Evolutionary conservation across 441 rosid genomes (phyloP), one percentile per base, ranked within the genome.

Genomic region (Populus hybrid): DNA sequence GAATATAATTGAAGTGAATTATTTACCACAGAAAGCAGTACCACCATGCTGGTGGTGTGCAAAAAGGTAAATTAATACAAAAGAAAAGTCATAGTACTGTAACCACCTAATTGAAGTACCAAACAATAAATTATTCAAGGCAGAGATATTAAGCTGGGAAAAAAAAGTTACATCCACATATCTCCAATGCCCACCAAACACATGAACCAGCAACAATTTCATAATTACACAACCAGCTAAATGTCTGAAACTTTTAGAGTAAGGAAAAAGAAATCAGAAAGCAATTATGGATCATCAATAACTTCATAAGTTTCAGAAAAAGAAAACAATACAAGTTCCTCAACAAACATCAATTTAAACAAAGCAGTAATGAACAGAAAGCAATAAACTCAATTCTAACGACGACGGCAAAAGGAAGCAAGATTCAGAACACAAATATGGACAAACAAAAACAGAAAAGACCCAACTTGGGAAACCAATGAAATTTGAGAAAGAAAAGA

Each of bases 401-500:
- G 5, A 40, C 38, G 40, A 35, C 10, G 16, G 10, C 42, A 8
- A 70, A 69, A 8, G 3, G 6, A 65, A 76, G 59, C 46, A 28
- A 16, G 35, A 5, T 34, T 32, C 11, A 50, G n/a, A 12, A 46
- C n/a, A 59, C n/a, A 42, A 59, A 10, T 18, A n/a, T 24, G 11
- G 2, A 38, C 46, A n/a, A 24, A 42, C 30, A 80, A 23, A 26
- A 26, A 78, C 21, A 54, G 36, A 36, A 77, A 73, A 77, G 14
- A 36, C 28, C 66, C 54, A 72, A 65, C 14, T 28, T 11, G 14
- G 32, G 20, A 69, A n/a, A 59, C 10, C 59, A 30, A 16, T 2
- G 12, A 3, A 46, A 40, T 7, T 69, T 23, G 40, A 66, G 28
- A 76, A 65, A 42, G 42, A 69, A 40, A 61, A 40, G 67, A 46